phyloP scores from a whole-genome alignment of 192 early-diverging fungal genomes.

The Rhizoclosmatium globosum region DNA sequence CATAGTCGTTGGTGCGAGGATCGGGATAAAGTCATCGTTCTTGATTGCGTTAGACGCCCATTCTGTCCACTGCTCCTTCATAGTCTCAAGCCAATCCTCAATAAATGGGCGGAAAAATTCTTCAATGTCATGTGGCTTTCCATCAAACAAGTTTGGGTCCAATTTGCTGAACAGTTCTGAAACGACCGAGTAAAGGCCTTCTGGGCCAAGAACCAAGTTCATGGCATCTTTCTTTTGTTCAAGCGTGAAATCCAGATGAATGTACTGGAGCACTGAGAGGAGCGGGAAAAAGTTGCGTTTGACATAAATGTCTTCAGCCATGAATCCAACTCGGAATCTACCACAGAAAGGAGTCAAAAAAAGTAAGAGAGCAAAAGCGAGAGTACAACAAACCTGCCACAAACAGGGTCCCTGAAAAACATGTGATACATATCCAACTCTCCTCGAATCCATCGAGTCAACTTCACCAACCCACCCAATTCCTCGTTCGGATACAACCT shows the following conservation, averaged over 20 bases:
- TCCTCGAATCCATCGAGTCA: neutral
- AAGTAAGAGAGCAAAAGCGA: neutral
- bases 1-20: constrained; percentile 52
- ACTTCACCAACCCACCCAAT: constrained; percentile 2
- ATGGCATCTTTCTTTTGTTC: constrained; percentile 48
- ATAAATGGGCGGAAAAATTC: constrained; percentile 76
- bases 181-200: constrained; percentile 30
- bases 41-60: constrained; percentile 75
- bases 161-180: constrained; percentile 25
- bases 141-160: neutral
- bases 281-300: constrained; percentile 44
- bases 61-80: constrained; percentile 69
- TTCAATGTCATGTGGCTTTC: constrained; percentile 60
- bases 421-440: neutral
- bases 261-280: constrained; percentile 46
- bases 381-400: neutral
- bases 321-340: constrained; percentile 18
- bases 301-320: constrained; percentile 54
- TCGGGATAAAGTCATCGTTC: constrained; percentile 68
- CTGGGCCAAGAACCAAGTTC: constrained; percentile 31
- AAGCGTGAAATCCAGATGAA: constrained; percentile 24
- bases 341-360: too few species aligned
- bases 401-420: neutral
- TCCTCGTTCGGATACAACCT: neutral
- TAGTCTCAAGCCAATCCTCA: constrained; percentile 67